Evolutionary conservation across 169 alveolate species (phyloP).

Genomic region (Cytauxzoon felis): DNA sequence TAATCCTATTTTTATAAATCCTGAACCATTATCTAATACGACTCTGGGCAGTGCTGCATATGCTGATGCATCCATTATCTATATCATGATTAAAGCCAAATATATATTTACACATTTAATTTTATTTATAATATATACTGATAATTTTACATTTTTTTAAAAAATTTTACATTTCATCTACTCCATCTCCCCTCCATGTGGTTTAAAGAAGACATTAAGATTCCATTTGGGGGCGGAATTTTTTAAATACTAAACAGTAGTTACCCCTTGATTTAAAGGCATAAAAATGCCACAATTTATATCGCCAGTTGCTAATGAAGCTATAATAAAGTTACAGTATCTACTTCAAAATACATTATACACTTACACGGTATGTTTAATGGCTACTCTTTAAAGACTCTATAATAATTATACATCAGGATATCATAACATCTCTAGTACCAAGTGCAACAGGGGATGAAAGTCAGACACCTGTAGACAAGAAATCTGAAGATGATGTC

Average conservation of each 20-base stretch:
- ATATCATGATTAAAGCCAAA: not conserved
- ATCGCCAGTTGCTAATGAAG: slow-evolving; percentile 57
- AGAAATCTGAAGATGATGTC: no score
- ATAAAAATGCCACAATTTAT: slow-evolving; percentile 28
- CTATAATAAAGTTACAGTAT: slow-evolving; percentile 54
- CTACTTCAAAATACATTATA: slow-evolving; percentile 52
- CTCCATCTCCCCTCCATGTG: no score
- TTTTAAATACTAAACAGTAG: not conserved
- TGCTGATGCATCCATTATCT: slow-evolving; percentile 65
- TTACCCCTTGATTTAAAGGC: not conserved
- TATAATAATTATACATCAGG: slow-evolving; percentile 8
- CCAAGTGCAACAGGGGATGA: slow-evolving; percentile 37
- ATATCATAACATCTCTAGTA: slow-evolving; percentile 33
- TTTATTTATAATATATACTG: not conserved
- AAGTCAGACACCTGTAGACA: no score
- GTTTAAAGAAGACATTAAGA: no score
- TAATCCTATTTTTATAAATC: slow-evolving; percentile 76
- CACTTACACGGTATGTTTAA: slow-evolving; percentile 50
- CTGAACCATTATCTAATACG: slow-evolving; percentile 83
- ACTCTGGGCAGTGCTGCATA: slow-evolving; percentile 73
- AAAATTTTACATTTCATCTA: no score
- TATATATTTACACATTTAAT: no score
- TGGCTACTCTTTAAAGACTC: not conserved
- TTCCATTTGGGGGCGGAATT: no score
- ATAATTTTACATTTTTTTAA: no score